Base-by-base conservation (phyloP, 140 eudicot species). In the Senecio squalidus region DNA sequence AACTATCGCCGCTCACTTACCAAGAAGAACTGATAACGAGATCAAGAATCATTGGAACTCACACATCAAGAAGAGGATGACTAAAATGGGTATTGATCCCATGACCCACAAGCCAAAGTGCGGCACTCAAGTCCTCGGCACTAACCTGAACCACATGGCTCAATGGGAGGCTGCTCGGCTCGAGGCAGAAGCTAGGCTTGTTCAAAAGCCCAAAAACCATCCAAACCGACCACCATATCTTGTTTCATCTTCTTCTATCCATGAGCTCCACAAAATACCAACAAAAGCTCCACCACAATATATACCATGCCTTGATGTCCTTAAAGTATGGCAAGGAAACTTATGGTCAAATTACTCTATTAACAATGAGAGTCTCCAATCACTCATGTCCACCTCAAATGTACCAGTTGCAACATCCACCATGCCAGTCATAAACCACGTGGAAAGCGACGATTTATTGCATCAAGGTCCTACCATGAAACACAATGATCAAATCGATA, bases 131-230 rank as follows among this genome's bases (percentile, higher is more conserved):
- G 73, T 46, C 40, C 48, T 72, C 28, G 51, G 72, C 23, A 46
- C 87, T 60, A 68, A 74, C 63, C 75, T 86, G 33, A 79, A 82
- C 83, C 95, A 86, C 78, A 79, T 86, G 79, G 82, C 92, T 57
- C 95, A 86, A 44, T 86, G 95, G 95, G 95, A 86, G 60, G 80
- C 78, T 2, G 83, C 92, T 51, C 63, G 95, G 30, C 88, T 85
- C 0, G 92, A 86, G 72, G 95, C 95, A 20, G 95, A 86, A 66
- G 91, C 91, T 16, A 60, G 95, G 44, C 79, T 85, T 20, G 81
- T 62, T 30, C 75, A 79, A 6, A 70, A 72, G 69, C 65, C 78
- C 27, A 62, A 38, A 45, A 74, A 28, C 68, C 68, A 52, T 74
- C 81, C 52, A 79, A 74, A 65, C 34, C 73, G 51, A 24, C 66